Evolutionary conservation across 2,329 filamentous ascomycete species (phyloP).

Genomic region (Fusarium zealandicum): DNA sequence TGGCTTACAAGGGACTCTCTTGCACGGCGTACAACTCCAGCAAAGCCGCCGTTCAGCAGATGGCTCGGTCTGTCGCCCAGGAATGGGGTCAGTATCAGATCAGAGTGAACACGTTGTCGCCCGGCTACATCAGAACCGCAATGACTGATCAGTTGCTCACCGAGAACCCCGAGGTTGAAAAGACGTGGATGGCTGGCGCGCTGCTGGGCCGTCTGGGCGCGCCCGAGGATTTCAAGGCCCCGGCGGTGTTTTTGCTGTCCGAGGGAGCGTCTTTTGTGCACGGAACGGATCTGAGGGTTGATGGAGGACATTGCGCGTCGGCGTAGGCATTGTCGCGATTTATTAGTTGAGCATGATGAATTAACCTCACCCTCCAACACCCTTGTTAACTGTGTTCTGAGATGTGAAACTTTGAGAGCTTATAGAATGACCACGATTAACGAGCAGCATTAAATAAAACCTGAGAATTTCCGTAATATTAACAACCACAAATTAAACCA

Average conservation of each 20-base stretch:
- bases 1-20: conserved; percentile 58
- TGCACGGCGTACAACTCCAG: conserved; percentile 70
- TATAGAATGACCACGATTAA: no score
- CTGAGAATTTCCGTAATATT: no score
- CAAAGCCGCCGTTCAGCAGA: conserved; percentile 67
- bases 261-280: conserved; percentile 66
- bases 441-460: no score
- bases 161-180: conserved; percentile 57
- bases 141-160: conserved; percentile 55
- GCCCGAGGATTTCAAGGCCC: conserved; percentile 65
- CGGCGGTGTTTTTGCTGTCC: conserved; percentile 63
- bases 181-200: conserved; percentile 60
- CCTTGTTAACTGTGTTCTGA: no score
- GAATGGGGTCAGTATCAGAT: conserved; percentile 71
- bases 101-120: conserved; percentile 70
- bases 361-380: no score
- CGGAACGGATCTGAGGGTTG: conserved; percentile 62
- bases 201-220: conserved; percentile 61
- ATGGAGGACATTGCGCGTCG: conserved; percentile 61
- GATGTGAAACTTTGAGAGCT: no score
- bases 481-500: no score
- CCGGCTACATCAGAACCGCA: conserved; percentile 61
- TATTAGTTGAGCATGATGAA: no score
- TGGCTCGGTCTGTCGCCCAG: conserved; percentile 64
- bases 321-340: conserved; percentile 27